Evolutionary conservation across 2,329 filamentous ascomycete species (phyloP).

Genomic region (Monilinia laxa): DNA sequence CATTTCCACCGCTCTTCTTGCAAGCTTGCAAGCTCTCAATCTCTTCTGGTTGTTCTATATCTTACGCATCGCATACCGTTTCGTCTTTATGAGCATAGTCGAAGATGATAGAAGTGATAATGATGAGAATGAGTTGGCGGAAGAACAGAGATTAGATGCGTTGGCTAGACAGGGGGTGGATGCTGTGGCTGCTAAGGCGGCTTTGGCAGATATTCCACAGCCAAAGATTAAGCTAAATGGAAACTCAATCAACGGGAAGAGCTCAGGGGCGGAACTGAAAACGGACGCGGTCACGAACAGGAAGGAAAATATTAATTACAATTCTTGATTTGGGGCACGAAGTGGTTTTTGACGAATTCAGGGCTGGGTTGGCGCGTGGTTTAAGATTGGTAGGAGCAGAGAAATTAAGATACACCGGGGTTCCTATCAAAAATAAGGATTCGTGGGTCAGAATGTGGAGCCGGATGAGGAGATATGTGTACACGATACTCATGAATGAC

Average conservation of each 20-base stretch:
- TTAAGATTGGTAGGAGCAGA: not conserved
- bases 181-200: conserved; percentile 10
- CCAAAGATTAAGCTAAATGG: conserved; percentile 25
- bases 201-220: not conserved
- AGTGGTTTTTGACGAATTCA: not conserved
- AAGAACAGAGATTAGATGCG: conserved; percentile 27
- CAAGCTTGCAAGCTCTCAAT: conserved; percentile 69
- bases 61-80: conserved; percentile 69
- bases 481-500: conserved; percentile 9
- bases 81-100: conserved; percentile 58
- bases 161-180: conserved; percentile 15
- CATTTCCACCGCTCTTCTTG: conserved; percentile 66
- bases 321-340: not conserved
- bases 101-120: conserved; percentile 73
- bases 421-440: not conserved
- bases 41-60: conserved; percentile 81
- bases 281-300: conserved; percentile 27
- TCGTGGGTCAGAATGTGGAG: not conserved
- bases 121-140: conserved; percentile 47
- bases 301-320: conserved; percentile 21
- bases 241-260: conserved; percentile 23
- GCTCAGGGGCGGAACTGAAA: conserved; percentile 16
- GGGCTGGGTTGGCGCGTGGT: not conserved
- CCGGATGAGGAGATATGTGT: not conserved
- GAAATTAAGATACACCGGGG: not conserved